Evolutionary conservation across 2,329 filamentous ascomycete species (phyloP), one percentile per base, ranked within the genome.

Genomic region (Emmonsiellopsis sp.): DNA sequence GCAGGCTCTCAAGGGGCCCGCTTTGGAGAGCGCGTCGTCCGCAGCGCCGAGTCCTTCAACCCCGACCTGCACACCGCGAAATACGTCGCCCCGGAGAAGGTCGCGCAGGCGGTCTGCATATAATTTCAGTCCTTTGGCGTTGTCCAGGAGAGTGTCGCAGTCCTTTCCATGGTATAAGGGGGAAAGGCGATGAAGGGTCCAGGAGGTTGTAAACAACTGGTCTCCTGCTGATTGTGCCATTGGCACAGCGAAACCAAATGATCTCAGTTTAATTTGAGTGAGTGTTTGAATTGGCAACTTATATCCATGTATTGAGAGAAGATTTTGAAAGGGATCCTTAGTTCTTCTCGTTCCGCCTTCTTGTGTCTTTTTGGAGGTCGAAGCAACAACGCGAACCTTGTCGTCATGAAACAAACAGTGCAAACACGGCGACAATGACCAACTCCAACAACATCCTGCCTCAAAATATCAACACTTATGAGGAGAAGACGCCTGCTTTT

Each of bases 181-280:
- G 3, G 77, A 79, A 7, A 79, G 64, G 57, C 77, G 76, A 61
- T 78, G 76, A 49, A 77, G 64, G n/a, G 67, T 74, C 71, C 76
- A 80, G 32, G 76, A 78, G n/a, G 72, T 73, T 60, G 76, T 74
- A 60, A 78, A 76, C 40, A 80, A 67, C 43, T 56, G 50, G 32
- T 52, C 50, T 11, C 51, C 40, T 21, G 55, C 42, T 34, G 55
- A 52, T 32, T 48, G 42, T 49, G 57, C 55, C 57, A 58, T 58
- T 49, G 42, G 34, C 7, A 5, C 13, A 14, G 10, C 11, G 31
- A 27, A 10, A 3, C 43, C 13, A 43, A 44, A 40, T 11, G 21
- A 21, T 11, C 17, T 42, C 36, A 33, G 13, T 34, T 33, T 31
- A 27, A 42, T 11, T 6, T 14, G 37, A 14, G 11, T 11, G 37